These are phyloP conservation scores for Solanum bulbocastanum DNA, from an alignment of 257 asterid species.

Conservation along the genomic window DNA sequence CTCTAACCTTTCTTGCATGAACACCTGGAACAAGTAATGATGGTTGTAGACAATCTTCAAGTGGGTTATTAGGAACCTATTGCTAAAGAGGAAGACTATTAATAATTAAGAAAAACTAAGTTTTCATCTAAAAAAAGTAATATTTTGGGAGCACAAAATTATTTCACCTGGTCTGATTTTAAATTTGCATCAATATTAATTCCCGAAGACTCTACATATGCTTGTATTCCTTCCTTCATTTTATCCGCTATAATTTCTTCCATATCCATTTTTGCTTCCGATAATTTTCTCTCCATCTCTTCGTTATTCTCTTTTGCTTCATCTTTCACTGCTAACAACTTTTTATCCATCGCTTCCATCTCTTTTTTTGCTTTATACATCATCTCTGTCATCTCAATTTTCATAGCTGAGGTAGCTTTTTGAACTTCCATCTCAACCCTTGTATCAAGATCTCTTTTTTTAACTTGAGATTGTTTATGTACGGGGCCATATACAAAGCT, in stretches of 20 bases:
- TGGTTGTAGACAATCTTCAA: too few relatives aligned
- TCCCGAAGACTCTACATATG: neutral
- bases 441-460: too few relatives aligned
- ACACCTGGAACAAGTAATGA: too few relatives aligned
- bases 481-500: neutral
- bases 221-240: neutral
- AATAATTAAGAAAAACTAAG: neutral
- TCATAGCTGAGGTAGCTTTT: neutral
- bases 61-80: too few relatives aligned
- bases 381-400: neutral
- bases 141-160: neutral
- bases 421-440: neutral
- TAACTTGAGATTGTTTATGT: too few relatives aligned
- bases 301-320: too few relatives aligned
- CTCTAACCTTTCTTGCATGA: too few relatives aligned
- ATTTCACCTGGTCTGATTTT: neutral
- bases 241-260: neutral
- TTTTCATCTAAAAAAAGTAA: neutral
- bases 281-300: too few relatives aligned
- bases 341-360: too few relatives aligned
- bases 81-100: neutral
- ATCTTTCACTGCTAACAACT: too few relatives aligned
- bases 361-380: neutral
- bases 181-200: neutral
- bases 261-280: too few relatives aligned